Conservation (phyloP, 2,329 filamentous ascomycete genomes). For the Cercospora sp. region DNA sequence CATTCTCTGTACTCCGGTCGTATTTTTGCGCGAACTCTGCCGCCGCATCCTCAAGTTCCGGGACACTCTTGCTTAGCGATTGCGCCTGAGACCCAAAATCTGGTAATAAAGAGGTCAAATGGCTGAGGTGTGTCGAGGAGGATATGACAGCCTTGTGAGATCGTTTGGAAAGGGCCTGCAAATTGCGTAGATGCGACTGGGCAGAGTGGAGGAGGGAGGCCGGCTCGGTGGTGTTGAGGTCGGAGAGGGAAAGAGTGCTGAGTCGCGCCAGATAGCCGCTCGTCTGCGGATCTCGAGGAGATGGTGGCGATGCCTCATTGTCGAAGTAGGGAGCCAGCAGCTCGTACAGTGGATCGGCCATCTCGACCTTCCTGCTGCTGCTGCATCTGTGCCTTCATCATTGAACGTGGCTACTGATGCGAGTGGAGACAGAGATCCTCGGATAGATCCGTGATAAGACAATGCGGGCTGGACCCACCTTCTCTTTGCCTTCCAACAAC, state of each 20-base stretch:
- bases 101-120: slow-evolving; percentile 71
- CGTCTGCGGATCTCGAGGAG: slow-evolving; percentile 54
- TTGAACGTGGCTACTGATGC: neutral
- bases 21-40: slow-evolving; percentile 81
- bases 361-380: slow-evolving; percentile 6
- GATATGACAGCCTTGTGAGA: slow-evolving; percentile 83
- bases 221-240: slow-evolving; percentile 72
- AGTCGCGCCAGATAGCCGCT: slow-evolving; percentile 74
- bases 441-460: slow-evolving; percentile 1
- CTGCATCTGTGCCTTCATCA: neutral
- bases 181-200: slow-evolving; percentile 75
- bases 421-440: neutral
- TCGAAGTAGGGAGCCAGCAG: slow-evolving; percentile 65
- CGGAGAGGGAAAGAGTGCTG: slow-evolving; percentile 71
- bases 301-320: slow-evolving; percentile 41
- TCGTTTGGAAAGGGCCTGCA: slow-evolving; percentile 85
- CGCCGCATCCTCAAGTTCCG: slow-evolving; percentile 74
- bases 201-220: slow-evolving; percentile 77
- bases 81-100: slow-evolving; percentile 64
- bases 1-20: slow-evolving; percentile 65
- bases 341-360: slow-evolving; percentile 68
- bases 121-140: slow-evolving; percentile 75
- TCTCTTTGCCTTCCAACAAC: neutral
- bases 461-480: neutral
- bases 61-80: slow-evolving; percentile 70